These are phyloP conservation scores for Diaporthe sp. DNA, from an alignment of 2,329 filamentous ascomycete genomes.

Conservation along the genomic window DNA sequence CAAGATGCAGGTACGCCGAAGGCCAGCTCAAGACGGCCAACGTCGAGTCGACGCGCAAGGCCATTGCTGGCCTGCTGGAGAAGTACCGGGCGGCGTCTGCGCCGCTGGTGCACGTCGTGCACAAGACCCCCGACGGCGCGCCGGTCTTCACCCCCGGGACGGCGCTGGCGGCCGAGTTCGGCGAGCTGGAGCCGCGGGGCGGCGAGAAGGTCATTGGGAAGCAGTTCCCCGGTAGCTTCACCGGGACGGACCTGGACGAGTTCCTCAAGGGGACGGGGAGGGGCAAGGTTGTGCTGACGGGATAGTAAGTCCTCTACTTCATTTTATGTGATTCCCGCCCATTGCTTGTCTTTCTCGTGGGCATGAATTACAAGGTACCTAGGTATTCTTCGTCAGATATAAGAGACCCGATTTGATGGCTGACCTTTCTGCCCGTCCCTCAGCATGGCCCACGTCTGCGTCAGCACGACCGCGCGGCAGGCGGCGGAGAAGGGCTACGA, in stretches of 20 bases:
- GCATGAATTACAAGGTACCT: not conserved
- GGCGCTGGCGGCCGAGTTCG: constrained; percentile 71
- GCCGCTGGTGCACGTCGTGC: constrained; percentile 72
- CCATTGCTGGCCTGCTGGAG: constrained; percentile 69
- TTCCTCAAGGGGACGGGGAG: constrained; percentile 63
- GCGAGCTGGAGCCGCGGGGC: constrained; percentile 67
- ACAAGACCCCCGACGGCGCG: constrained; percentile 70
- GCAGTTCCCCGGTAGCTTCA: constrained; percentile 71
- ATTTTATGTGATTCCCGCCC: not conserved
- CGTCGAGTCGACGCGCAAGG: constrained; percentile 65
- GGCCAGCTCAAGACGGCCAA: constrained; percentile 71
- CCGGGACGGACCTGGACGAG: constrained; percentile 70
- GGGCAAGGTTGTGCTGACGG: constrained; percentile 73
- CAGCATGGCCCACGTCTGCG: constrained; percentile 71
- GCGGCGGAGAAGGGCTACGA: constrained; percentile 74
- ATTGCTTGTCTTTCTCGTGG: not conserved
- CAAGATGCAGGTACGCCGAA: constrained; percentile 55
- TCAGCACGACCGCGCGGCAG: constrained; percentile 73
- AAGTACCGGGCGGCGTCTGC: constrained; percentile 70
- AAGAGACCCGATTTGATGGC: not conserved
- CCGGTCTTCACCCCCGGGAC: constrained; percentile 77
- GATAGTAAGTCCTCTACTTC: constrained; percentile 66
- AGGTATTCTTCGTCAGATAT: not conserved
- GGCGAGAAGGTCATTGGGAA: constrained; percentile 73
- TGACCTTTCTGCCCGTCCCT: not conserved